These are phyloP conservation scores for Fusarium palustre DNA, from an alignment of 2,329 filamentous ascomycete genomes.

Conservation along the genomic window DNA sequence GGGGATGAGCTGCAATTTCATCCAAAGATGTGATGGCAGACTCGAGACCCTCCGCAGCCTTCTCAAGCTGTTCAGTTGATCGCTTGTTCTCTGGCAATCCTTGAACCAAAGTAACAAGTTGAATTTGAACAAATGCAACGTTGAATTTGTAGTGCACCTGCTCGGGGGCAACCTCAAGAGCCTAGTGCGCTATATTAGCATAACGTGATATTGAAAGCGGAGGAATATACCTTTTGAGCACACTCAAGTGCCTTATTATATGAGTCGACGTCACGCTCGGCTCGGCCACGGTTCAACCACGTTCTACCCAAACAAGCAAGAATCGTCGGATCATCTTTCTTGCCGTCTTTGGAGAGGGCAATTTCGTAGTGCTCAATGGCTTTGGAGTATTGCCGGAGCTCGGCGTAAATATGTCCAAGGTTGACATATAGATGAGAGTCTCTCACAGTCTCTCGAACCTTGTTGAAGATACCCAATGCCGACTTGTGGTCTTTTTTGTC, in stretches of 20 bases:
- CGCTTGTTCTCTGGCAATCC: conserved; percentile 79
- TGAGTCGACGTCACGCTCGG: conserved; percentile 68
- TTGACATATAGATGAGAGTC: conserved; percentile 93
- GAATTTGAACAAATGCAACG: conserved; percentile 96
- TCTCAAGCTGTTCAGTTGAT: conserved; percentile 82
- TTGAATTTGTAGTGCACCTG: conserved; percentile 97
- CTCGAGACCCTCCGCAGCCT: conserved; percentile 83
- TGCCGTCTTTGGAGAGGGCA: conserved; percentile 82
- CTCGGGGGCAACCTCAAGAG: conserved; percentile 81
- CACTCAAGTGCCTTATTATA: conserved; percentile 69
- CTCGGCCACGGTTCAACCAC: conserved; percentile 83
- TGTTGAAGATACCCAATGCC: conserved; percentile 88
- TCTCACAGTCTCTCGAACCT: conserved; percentile 88
- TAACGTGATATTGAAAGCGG: neutral
- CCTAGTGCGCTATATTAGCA: conserved; percentile 58
- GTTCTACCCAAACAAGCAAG: conserved; percentile 88
- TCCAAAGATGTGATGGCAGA: conserved; percentile 81
- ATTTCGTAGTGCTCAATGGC: conserved; percentile 96
- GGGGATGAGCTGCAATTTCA: conserved; percentile 70
- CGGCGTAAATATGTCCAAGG: conserved; percentile 90
- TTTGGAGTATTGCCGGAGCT: conserved; percentile 88
- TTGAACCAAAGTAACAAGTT: conserved; percentile 86
- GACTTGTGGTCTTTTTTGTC: conserved; percentile 89
- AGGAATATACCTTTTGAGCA: conserved; percentile 68
- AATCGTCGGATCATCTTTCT: conserved; percentile 78